Percentiles rank a stretch among this genome's conserved stretches.
Evolutionary conservation across 2,329 filamentous ascomycete genomes (phyloP).

Genomic region (Coniochaeta sp.): DNA sequence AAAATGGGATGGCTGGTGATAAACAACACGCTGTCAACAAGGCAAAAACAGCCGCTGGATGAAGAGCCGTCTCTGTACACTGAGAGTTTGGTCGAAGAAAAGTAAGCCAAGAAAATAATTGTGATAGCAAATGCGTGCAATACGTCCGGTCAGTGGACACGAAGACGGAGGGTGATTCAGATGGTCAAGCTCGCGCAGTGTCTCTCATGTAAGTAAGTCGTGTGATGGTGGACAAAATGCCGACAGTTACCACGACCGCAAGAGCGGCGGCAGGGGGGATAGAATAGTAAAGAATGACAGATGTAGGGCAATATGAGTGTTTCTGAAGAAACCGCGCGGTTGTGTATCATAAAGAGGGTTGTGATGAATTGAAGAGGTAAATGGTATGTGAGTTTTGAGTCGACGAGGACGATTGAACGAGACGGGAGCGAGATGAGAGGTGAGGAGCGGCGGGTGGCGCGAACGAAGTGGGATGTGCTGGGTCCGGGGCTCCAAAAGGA

Average conservation of each 20-base stretch:
- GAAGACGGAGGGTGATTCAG: background rate
- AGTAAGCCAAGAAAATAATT: background rate
- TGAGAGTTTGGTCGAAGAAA: background rate
- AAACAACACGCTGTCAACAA: background rate
- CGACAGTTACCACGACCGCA: background rate
- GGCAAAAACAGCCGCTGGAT: background rate
- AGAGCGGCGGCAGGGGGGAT: background rate
- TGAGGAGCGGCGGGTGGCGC: background rate
- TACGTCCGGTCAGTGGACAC: background rate
- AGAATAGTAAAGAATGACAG: background rate
- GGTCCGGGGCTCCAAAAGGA: background rate
- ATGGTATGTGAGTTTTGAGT: background rate
- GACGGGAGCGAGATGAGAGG: background rate
- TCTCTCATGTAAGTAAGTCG: slow-evolving; percentile 1
- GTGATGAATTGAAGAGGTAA: background rate
- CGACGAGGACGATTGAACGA: background rate
- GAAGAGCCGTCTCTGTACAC: background rate
- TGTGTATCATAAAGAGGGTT: background rate
- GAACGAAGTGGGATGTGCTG: slow-evolving; percentile 1
- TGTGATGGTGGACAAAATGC: background rate
- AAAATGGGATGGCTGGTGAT: slow-evolving; percentile 1
- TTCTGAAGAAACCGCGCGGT: background rate
- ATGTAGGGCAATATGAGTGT: background rate
- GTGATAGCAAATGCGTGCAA: background rate
- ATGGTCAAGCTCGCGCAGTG: background rate